phyloP scores from a whole-genome alignment of 768 basidiomycete genomes.

The Tricholoma flavovirens region DNA sequence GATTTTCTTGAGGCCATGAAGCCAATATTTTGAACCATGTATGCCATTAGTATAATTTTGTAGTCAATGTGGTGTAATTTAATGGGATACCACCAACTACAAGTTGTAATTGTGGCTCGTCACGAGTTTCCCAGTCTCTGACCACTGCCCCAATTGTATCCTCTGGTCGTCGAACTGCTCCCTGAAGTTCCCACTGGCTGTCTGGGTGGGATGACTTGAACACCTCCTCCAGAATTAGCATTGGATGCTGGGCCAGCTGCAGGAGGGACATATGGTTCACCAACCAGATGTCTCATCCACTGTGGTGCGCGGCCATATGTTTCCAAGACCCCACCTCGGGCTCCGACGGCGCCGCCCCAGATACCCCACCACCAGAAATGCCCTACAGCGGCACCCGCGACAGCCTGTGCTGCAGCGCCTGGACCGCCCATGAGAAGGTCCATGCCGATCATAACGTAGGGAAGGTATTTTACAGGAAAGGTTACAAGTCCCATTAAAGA shows the following conservation, averaged over 20 bases:
- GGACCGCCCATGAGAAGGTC: constrained; percentile 66
- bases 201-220: constrained; percentile 56
- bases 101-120: too few species aligned
- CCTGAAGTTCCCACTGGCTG: constrained; percentile 12
- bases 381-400: constrained; percentile 72
- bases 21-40: too few species aligned
- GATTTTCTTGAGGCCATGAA: too few species aligned
- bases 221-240: constrained; percentile 39
- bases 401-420: constrained; percentile 42
- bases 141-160: constrained; percentile 14
- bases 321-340: constrained; percentile 34
- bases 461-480: constrained; percentile 66
- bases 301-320: constrained; percentile 45
- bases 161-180: constrained; percentile 7
- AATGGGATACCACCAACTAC: too few species aligned
- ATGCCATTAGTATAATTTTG: too few species aligned
- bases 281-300: constrained; percentile 52
- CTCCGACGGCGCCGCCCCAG: constrained; percentile 45
- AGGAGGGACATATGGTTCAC: constrained; percentile 26
- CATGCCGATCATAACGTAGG: constrained; percentile 67
- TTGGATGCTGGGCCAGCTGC: constrained; percentile 27
- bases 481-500: constrained; percentile 77
- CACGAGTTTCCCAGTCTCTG: constrained; percentile 19
- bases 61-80: too few species aligned
- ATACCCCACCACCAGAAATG: constrained; percentile 80